Evolutionary conservation across 2,329 filamentous ascomycete genomes (phyloP), one percentile per base, ranked within the genome.

Genomic region (Exophiala viscosa): DNA sequence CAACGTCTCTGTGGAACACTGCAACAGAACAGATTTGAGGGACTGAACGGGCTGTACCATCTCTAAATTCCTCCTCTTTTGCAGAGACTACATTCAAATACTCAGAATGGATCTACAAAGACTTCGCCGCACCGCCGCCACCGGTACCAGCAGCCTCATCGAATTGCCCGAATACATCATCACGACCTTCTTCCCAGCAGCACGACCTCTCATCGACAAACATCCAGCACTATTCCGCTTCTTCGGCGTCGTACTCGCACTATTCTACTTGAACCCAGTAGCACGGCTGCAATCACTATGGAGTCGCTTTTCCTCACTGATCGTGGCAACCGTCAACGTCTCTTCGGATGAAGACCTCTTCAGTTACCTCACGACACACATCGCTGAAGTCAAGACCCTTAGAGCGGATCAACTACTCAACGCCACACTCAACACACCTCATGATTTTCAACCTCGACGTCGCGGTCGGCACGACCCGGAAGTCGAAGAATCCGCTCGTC

Each of bases 261-360:
- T 63, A 3, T 63, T 54, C 46, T 63, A 63, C 48, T 59, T 63
- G 35, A 59, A 58, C 8, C 60, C 60, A 6, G 9, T 60, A 15
- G 44, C 59, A 9, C 48, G 59, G 14, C 38, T 63, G 15, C 55
- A 61, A 41, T 39, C 55, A 14, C 38, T 63, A 13, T 63, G 60
- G 60, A 42, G 41, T 31, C 58, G 51, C 5, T 57, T 60, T 42
- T 58, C 59, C 3, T 58, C 55, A 5, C 28, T 63, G 14, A 35
- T 63, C 8, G 57, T 63, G 15, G 44, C 59, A 34, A 57, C 60
- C 32, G 39, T 63, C 44, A 54, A 48, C 14, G 48, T 63, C 18
- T 48, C 57, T 5, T 60, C 54, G 3, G 60, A 63, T n/a, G 60
- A 63, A 52, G 60, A 63, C 41, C 59, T 63, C 17, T 63, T 63